These are phyloP conservation scores for Abortiporus biennis DNA, from an alignment of 1,284 basidiomycete genomes.

Conservation along the genomic window DNA sequence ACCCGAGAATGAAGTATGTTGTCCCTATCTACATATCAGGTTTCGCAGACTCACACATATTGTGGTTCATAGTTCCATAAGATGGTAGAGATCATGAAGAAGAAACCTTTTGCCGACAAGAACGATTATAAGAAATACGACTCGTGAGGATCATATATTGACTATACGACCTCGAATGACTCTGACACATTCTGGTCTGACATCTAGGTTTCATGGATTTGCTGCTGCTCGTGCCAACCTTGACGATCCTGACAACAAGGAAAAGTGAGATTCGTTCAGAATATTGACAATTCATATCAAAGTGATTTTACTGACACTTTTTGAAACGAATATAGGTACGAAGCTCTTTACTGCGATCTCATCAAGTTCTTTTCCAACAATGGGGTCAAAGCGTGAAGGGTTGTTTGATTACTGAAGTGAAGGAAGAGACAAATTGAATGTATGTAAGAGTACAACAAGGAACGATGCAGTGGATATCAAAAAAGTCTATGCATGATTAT, in stretches of 20 bases:
- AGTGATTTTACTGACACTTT: background rate
- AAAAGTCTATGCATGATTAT: no score
- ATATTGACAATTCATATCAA: constrained; percentile 6
- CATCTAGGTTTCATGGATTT: constrained; percentile 60
- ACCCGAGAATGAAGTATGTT: constrained; percentile 44
- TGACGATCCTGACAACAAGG: constrained; percentile 55
- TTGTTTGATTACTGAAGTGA: no score
- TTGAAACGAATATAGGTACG: constrained; percentile 31
- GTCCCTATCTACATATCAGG: background rate
- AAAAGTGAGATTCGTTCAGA: no score
- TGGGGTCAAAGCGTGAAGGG: no score
- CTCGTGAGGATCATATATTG: constrained; percentile 41
- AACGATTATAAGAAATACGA: constrained; percentile 51
- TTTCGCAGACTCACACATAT: constrained; percentile 1
- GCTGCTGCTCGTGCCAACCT: constrained; percentile 67
- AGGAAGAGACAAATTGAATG: no score
- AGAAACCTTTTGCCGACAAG: constrained; percentile 48
- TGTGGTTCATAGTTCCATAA: constrained; percentile 39
- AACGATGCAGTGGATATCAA: no score
- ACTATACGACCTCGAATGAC: no score
- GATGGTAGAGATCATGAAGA: constrained; percentile 41
- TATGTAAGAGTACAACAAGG: no score
- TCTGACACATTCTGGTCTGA: no score
- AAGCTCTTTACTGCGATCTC: constrained; percentile 56
- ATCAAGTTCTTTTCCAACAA: constrained; percentile 53